Evolutionary conservation across 495 filamentous ascomycete genomes (phyloP), one percentile per base, ranked within the genome.

Genomic region (Pyrenula aspistea): DNA sequence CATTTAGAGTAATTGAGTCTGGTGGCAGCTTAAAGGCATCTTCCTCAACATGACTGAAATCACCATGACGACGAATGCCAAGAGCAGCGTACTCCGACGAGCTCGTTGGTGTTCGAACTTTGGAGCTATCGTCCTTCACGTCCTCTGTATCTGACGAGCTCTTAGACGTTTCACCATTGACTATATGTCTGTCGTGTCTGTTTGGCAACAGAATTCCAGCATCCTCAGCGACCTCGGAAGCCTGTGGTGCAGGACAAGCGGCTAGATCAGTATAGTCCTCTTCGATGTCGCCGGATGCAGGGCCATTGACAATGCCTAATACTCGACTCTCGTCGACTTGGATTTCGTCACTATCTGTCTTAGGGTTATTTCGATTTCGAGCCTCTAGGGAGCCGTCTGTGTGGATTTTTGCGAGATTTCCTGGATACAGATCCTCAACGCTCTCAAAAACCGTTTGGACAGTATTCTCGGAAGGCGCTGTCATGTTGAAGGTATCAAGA

Each of bases 391-490:
- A 15, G 22, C 19, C 50, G 10, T 21, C 8, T 10, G 50, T 19
- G 20, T 8, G 4, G 10, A 20, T 4, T 21, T 20, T 24, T 8
- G 50, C 8, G 23, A 90, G 62, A 53, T 82, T 85, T n/a, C 82
- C 76, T 0, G 86, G 81, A 62, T 82, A 95, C 22, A 96, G 75
- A 67, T 96, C 93, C 61, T 87, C 85, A 2, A 96, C 84, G 47
- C 92, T 91, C 61, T 93, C 83, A 21, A 91, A 64, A 4, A 79
- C 76, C 10, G 92, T 94, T 62, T 84, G 83, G n/a, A 95, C 70
- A 1, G 73, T 67, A 21, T 72, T 69, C 55, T 80, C 85, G 24
- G 79, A 69, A 10, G 77, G 70, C 1, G 72, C 63, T 2, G 67
- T 70, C 24, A 71, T 63, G 10, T 88, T 68, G 63, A 90, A 89